phyloP scores from a whole-genome alignment of 257 asterid species.

The Verbascum thapsus region DNA sequence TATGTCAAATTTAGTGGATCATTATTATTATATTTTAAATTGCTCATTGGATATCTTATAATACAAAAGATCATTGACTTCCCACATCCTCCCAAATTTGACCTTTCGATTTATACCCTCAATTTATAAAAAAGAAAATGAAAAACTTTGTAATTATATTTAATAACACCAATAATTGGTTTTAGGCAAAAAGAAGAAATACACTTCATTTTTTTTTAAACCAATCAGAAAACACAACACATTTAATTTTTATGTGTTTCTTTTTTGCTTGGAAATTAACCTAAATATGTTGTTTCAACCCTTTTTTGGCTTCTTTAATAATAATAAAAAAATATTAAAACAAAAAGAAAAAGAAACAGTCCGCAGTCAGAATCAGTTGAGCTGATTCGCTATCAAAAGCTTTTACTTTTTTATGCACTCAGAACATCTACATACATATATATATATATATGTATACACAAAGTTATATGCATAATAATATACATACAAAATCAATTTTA shows the following conservation, averaged over 20 bases:
- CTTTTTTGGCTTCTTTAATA: neutral
- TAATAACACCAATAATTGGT: too few relatives aligned
- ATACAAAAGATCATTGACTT: constrained; percentile 27
- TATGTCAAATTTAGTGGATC: constrained; percentile 10
- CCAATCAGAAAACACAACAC: too few relatives aligned
- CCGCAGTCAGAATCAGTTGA: constrained; percentile 36
- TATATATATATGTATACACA: too few relatives aligned
- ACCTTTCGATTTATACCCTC: neutral
- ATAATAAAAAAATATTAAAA: neutral
- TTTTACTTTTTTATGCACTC: neutral
- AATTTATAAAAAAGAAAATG: neutral
- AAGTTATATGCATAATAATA: too few relatives aligned
- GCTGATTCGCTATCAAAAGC: constrained; percentile 26
- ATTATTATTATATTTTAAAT: neutral
- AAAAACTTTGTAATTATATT: too few relatives aligned
- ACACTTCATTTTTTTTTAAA: too few relatives aligned
- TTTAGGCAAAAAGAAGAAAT: too few relatives aligned
- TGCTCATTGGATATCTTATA: neutral
- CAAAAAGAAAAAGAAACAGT: constrained; percentile 13
- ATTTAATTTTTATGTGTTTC: too few relatives aligned
- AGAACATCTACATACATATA: too few relatives aligned
- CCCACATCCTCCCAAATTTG: constrained; percentile 18
- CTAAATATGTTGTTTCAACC: too few relatives aligned
- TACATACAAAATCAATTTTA: too few relatives aligned
- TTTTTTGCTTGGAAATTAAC: too few relatives aligned